phyloP scores from a whole-genome alignment of 2,329 filamentous ascomycete species.

The Epichloe bromicola region DNA sequence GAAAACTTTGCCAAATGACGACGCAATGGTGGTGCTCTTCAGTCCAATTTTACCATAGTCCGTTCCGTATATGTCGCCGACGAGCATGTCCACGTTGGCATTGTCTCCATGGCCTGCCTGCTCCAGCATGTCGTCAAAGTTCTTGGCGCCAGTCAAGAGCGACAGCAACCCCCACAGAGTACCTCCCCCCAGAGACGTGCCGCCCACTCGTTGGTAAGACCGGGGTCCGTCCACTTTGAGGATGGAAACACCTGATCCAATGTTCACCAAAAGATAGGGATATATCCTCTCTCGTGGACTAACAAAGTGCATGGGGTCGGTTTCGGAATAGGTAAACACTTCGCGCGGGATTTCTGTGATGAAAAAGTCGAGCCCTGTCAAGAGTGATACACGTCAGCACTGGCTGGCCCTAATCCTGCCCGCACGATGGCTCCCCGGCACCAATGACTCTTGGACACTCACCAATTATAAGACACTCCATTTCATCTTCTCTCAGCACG shows the following conservation, averaged over 20 bases:
- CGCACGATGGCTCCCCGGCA: background rate
- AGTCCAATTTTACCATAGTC: conserved; percentile 94
- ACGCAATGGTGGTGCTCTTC: conserved; percentile 90
- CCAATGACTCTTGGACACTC: conserved; percentile 11
- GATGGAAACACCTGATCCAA: conserved; percentile 92
- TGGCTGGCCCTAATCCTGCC: background rate
- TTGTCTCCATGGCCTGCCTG: conserved; percentile 90
- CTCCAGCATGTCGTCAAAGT: conserved; percentile 95
- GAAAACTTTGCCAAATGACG: conserved; percentile 93
- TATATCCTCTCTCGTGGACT: conserved; percentile 71
- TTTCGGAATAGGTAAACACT: conserved; percentile 92
- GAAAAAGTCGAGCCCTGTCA: conserved; percentile 89
- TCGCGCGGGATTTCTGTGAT: conserved; percentile 95
- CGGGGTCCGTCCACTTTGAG: conserved; percentile 89
- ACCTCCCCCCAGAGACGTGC: conserved; percentile 89
- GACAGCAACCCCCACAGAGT: conserved; percentile 93
- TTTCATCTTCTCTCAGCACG: conserved; percentile 88
- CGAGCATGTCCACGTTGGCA: conserved; percentile 84
- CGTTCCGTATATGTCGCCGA: conserved; percentile 93
- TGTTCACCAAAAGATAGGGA: conserved; percentile 95
- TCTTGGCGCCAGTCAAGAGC: conserved; percentile 79
- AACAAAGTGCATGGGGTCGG: conserved; percentile 80
- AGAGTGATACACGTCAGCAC: background rate
- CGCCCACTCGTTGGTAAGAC: conserved; percentile 80
- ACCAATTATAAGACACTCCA: conserved; percentile 97